Evolutionary conservation across 208 protist genomes (phyloP), one percentile per base, ranked within the genome.

Genomic region (Acanthamoeba sp.): DNA sequence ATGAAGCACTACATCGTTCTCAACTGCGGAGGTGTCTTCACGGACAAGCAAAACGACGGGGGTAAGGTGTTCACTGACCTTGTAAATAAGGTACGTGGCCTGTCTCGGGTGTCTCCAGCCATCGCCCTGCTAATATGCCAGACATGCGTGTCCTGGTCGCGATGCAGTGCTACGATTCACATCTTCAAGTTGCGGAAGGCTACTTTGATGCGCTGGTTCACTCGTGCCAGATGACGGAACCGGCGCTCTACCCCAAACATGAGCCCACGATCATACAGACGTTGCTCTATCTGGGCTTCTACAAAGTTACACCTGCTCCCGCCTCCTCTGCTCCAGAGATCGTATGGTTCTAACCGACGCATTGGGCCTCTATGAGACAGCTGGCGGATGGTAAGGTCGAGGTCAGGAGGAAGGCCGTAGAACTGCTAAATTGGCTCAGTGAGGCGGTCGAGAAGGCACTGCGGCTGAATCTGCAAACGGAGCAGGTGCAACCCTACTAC

Each of bases 11-110:
- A 52, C 29, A 80, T 93, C 22, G 66, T 93, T 9, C n/a, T 93
- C 38, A 93, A 93, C 45, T 93, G 89, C 40, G 89, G 89, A 32
- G 89, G 89, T 7, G 80, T 93, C 40, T 93, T 73, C 48, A 93
- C 34, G 14, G 24, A 34, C 27, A 93, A 93, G 29, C 22, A 24
- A 20, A 12, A 14, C 18, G 62, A 93, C 32, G 89, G 89, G 27
- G 66, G 89, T 24, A 73, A 93, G 40, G 62, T 93, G 42, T 80
- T 93, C n/a, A 57, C 29, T 22, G 89, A 93, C 29, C 18, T 93
- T 48, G 89, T 93, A 50, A 55, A 93, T 52, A 93, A 93, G 59
- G 84, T 91, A 66, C 50, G 1, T 34, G 27, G 34, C 36, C 29
- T 78, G 29, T 14, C 69, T 45, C 2, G n/a, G n/a, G n/a, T n/a